Conservation (phyloP, 2,329 filamentous ascomycete genomes). For the Sphaerulina populicola region DNA sequence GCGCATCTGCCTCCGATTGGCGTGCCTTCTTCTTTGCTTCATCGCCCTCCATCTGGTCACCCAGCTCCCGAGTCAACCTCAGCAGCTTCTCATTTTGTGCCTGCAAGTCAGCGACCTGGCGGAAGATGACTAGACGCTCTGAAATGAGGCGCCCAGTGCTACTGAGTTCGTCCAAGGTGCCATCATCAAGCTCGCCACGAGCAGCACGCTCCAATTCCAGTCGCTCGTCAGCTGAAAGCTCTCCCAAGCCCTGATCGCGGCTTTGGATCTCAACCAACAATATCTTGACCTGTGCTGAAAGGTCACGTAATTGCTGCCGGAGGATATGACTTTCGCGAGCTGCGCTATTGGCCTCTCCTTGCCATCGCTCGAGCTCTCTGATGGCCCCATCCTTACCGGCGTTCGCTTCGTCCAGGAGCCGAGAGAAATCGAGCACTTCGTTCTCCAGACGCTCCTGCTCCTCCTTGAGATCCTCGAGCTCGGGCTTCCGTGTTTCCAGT, state of each 20-base stretch:
- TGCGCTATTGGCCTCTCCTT: constrained; percentile 58
- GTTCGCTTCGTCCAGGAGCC: constrained; percentile 71
- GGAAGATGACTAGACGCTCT: constrained; percentile 81
- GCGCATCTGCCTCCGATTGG: constrained; percentile 47
- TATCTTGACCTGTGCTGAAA: constrained; percentile 83
- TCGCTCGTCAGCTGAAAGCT: constrained; percentile 62
- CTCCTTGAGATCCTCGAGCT: constrained; percentile 73
- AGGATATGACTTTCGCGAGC: constrained; percentile 65
- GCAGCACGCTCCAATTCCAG: constrained; percentile 69
- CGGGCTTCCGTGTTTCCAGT: constrained; percentile 76
- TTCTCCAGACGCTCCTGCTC: constrained; percentile 73
- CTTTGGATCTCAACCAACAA: constrained; percentile 80
- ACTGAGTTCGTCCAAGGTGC: constrained; percentile 63
- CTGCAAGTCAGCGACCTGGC: constrained; percentile 73
- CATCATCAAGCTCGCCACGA: constrained; percentile 64
- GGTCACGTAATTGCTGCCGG: constrained; percentile 77
- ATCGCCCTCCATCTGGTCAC: constrained; percentile 82
- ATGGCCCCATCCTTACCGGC: constrained; percentile 70
- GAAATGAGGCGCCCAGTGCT: constrained; percentile 85
- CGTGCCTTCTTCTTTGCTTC: constrained; percentile 60
- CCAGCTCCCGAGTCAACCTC: constrained; percentile 72
- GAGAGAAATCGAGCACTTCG: constrained; percentile 69
- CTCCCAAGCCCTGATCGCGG: constrained; percentile 66
- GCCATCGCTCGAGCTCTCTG: constrained; percentile 69
- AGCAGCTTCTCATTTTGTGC: constrained; percentile 80